Conservation (phyloP, 805 yeast species). For the Candida adriatica region DNA sequence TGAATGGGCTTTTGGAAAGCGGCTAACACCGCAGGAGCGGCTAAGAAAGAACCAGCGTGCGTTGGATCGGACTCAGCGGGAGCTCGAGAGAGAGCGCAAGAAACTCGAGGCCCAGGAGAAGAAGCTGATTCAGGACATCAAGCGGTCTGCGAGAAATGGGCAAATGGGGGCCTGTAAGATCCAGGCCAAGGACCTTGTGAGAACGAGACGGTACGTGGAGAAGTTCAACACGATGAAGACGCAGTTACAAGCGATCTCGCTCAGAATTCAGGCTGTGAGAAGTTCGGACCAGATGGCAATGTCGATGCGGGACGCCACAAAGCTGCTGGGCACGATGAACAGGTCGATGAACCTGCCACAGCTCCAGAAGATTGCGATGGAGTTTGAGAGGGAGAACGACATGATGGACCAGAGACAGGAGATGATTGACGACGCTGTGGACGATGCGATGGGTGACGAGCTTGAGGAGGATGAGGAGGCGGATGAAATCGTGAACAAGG, state of each 20-base stretch:
- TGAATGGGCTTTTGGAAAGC: constrained; percentile 95
- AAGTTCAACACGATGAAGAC: constrained; percentile 92
- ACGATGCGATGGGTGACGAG: constrained; percentile 92
- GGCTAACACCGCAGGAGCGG: constrained; percentile 89
- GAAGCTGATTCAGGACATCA: constrained; percentile 77
- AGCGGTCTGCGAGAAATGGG: constrained; percentile 85
- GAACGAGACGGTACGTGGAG: constrained; percentile 74
- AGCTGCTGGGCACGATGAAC: constrained; percentile 80
- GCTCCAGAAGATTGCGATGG: constrained; percentile 84
- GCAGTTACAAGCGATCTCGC: constrained; percentile 88
- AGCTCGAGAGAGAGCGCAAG: constrained; percentile 77
- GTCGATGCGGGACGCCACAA: constrained; percentile 91
- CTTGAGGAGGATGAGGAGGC: constrained; percentile 83
- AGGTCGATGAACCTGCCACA: constrained; percentile 87
- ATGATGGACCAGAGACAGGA: constrained; percentile 98
- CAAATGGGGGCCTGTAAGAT: constrained; percentile 86
- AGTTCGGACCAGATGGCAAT: constrained; percentile 92
- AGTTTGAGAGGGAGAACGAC: constrained; percentile 90
- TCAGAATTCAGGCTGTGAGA: constrained; percentile 86
- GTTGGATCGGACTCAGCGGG: constrained; percentile 89
- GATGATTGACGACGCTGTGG: constrained; percentile 97
- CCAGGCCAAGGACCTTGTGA: constrained; percentile 90
- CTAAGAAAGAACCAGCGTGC: constrained; percentile 94
- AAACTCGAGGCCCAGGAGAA: constrained; percentile 91
- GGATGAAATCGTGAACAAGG: constrained; percentile 86